These are phyloP conservation scores for Malus sieversii DNA, from an alignment of 306 rosid species.

Conservation along the genomic window DNA sequence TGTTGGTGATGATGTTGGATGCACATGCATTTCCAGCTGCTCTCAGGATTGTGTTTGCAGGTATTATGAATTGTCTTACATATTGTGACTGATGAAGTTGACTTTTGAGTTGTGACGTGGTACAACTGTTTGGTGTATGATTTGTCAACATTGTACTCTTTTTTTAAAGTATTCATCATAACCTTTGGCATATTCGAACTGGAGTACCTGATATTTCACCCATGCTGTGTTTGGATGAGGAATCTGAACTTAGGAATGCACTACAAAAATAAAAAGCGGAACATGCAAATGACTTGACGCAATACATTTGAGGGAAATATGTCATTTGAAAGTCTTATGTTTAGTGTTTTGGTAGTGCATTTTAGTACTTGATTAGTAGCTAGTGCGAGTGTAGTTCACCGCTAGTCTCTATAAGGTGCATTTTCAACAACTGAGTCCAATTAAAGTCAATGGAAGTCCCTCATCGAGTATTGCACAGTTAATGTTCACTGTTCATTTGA, in stretches of 20 bases:
- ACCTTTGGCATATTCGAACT: not conserved
- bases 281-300: no score
- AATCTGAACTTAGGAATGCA: no score
- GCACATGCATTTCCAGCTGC: conserved; percentile 59
- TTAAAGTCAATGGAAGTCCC: no score
- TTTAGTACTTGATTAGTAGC: no score
- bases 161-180: not conserved
- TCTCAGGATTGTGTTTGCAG: conserved; percentile 86
- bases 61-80: conserved; percentile 28
- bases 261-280: no score
- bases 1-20: conserved; percentile 67
- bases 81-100: not conserved
- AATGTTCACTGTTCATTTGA: not conserved
- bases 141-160: not conserved
- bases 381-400: no score
- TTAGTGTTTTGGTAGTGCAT: no score
- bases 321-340: no score
- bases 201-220: not conserved
- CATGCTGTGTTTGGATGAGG: not conserved
- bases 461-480: not conserved
- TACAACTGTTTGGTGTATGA: not conserved
- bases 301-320: no score
- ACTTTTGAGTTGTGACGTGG: not conserved
- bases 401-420: no score
- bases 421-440: no score